Percentiles rank a stretch among this genome's conserved stretches.
Evolutionary conservation across 2,329 filamentous ascomycete species (phyloP).

Genomic region (Curvularia sp.): DNA sequence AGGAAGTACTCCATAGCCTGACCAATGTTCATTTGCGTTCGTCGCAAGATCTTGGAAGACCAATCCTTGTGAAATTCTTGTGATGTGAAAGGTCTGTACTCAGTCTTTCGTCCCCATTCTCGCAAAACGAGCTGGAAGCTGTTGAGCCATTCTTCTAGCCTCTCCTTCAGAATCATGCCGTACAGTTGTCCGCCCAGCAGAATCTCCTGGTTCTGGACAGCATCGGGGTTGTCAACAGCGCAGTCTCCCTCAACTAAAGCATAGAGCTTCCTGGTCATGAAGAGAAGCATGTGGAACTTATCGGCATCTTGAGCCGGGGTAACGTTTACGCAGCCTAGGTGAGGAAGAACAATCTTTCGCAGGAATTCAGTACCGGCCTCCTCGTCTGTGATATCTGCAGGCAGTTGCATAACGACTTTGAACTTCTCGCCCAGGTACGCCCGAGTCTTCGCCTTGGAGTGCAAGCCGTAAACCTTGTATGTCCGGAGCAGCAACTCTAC

Average conservation of each 20-base stretch:
- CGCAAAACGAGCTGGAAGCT: conserved; percentile 62
- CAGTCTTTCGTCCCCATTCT: conserved; percentile 63
- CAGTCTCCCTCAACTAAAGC: conserved; percentile 91
- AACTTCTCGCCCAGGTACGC: conserved; percentile 92
- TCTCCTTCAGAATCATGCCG: conserved; percentile 93
- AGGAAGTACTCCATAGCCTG: conserved; percentile 92
- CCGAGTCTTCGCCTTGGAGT: conserved; percentile 80
- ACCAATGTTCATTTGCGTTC: conserved; percentile 87
- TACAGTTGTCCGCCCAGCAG: conserved; percentile 92
- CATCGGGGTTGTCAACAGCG: conserved; percentile 92
- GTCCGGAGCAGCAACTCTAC: conserved; percentile 90
- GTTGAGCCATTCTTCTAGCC: conserved; percentile 87
- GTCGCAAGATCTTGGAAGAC: conserved; percentile 75
- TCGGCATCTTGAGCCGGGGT: conserved; percentile 84
- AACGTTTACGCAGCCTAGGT: conserved; percentile 85
- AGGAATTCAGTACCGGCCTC: conserved; percentile 92
- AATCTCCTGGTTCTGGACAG: conserved; percentile 94
- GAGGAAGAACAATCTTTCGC: conserved; percentile 86
- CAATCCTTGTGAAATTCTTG: conserved; percentile 80
- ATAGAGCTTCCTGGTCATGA: conserved; percentile 97
- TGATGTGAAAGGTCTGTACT: conserved; percentile 70
- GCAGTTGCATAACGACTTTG: conserved; percentile 81
- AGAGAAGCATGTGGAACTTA: conserved; percentile 92
- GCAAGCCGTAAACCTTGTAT: conserved; percentile 88
- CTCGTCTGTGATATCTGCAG: conserved; percentile 83